Evolutionary conservation across 176 grass and related monocot species (phyloP), one percentile per base, ranked within the genome.

Genomic region (Lolium rigidum): DNA sequence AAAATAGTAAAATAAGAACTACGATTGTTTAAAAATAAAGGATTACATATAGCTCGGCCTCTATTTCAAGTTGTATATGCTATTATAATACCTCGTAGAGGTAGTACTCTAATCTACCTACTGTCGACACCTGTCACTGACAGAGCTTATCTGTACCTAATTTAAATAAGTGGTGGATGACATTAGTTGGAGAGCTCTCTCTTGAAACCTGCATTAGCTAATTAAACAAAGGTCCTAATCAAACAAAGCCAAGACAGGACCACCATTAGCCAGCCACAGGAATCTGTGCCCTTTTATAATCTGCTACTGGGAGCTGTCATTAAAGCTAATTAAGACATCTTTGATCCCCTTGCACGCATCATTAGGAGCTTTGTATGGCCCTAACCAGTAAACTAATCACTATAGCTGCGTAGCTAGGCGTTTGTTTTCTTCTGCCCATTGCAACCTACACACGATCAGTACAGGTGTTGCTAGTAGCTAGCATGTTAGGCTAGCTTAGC

Each of bases 291-390:
- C 63, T 73, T 88, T 66, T 84, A 77, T 77, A 63, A 43, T 31
- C 65, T 62, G 16, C 10, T 70, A 70, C 25, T 72, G 13, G 44
- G 48, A 64, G 70, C 50, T 86, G 66, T 79, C 75, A 74, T 60
- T 84, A 90, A 66, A 87, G 82, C 41, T 84, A 78, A 90, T 71
- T 56, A 84, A 87, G 67, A 91, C 64, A 38, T 79, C 37, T 87
- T 86, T 86, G 10, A 67, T 87, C 80, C 47, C 79, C 79, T 90
- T 86, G 63, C 84, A 90, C 84, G 84, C 84, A 81, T 87, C 79
- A 86, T 91, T 91, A 68, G 89, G 67, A 91, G 85, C 85, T 84
- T 81, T 89, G 62, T 68, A 60, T 79, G 87, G 74, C 50, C 13
- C 22, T 44, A 18, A 54, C 20, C 64, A 48, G 17, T 83, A 84